Percentiles rank a stretch among this genome's conserved stretches.
phyloP scores from a whole-genome alignment of 192 early-diverging fungal species.

The Backusella psychrophila region DNA sequence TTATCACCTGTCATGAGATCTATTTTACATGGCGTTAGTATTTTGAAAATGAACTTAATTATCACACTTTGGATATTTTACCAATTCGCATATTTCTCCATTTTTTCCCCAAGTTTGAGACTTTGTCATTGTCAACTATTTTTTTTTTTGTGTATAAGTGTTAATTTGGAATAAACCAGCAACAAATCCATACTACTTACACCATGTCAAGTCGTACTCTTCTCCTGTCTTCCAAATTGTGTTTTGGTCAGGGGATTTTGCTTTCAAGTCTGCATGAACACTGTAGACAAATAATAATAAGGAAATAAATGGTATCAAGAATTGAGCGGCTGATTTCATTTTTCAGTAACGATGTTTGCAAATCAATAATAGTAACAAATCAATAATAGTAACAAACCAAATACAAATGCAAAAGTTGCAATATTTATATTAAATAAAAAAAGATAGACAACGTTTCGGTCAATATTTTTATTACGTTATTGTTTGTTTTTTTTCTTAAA shows the following conservation, averaged over 20 bases:
- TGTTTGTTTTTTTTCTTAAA: not conserved
- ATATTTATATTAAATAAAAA: not conserved
- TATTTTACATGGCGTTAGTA: not conserved
- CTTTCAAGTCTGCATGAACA: conserved; percentile 19
- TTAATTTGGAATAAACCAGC: not conserved
- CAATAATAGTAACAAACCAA: not conserved
- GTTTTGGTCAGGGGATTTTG: conserved; percentile 16
- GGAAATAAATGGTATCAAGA: not conserved
- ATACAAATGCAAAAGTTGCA: not conserved
- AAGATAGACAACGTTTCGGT: not conserved
- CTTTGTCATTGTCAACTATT: conserved; percentile 13
- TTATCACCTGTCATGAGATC: conserved; percentile 46
- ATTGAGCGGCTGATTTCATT: not conserved
- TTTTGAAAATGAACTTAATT: not conserved
- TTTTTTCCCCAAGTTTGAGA: conserved; percentile 3
- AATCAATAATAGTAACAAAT: not conserved
- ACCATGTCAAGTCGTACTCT: conserved; percentile 23
- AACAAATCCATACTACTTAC: conserved; percentile 8
- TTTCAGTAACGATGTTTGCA: not conserved
- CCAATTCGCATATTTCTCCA: conserved; percentile 32
- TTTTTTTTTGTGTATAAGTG: not conserved
- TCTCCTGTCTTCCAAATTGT: conserved; percentile 30
- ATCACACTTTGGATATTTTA: not conserved
- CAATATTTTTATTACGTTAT: not conserved
- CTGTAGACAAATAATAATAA: conserved; percentile 1